These are phyloP conservation scores for Herpotrichia juniperi DNA, from an alignment of 2,329 filamentous ascomycete genomes.

Conservation along the genomic window DNA sequence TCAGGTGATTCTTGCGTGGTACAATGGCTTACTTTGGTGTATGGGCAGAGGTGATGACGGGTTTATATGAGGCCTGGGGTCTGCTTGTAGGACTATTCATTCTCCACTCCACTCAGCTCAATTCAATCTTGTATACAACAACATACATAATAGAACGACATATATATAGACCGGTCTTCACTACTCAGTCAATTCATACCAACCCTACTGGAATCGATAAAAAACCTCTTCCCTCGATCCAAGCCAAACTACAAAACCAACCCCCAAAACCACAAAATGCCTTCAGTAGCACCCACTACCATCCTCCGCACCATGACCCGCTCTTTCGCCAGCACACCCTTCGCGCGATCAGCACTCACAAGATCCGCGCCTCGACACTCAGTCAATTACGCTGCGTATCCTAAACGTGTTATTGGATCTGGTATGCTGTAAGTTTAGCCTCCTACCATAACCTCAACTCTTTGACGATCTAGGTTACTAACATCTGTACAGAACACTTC, in stretches of 20 bases:
- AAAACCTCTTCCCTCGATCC: not conserved
- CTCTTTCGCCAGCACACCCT: not conserved
- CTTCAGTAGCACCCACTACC: not conserved
- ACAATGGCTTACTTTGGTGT: not conserved
- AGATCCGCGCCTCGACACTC: not conserved
- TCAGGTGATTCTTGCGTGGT: constrained; percentile 1
- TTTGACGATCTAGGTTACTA: not conserved
- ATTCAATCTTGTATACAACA: not conserved
- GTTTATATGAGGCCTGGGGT: not conserved
- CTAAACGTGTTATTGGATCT: not conserved
- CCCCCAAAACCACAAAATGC: not conserved
- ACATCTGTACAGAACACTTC: not conserved
- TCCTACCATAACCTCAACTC: not conserved
- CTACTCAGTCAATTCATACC: not conserved
- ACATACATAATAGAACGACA: not conserved
- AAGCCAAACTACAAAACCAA: not conserved
- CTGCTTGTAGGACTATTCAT: not conserved
- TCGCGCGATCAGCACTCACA: not conserved
- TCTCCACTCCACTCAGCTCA: constrained; percentile 1
- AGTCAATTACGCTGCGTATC: not conserved
- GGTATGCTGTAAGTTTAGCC: not conserved
- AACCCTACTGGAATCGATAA: not conserved
- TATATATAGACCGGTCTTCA: not conserved
- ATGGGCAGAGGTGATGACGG: no score
- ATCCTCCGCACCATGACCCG: not conserved